A percentile compares a stretch with the other conserved stretches of the same genome.
Conservation (phyloP, 2,329 filamentous ascomycete genomes). For the Knufia fluminis region DNA sequence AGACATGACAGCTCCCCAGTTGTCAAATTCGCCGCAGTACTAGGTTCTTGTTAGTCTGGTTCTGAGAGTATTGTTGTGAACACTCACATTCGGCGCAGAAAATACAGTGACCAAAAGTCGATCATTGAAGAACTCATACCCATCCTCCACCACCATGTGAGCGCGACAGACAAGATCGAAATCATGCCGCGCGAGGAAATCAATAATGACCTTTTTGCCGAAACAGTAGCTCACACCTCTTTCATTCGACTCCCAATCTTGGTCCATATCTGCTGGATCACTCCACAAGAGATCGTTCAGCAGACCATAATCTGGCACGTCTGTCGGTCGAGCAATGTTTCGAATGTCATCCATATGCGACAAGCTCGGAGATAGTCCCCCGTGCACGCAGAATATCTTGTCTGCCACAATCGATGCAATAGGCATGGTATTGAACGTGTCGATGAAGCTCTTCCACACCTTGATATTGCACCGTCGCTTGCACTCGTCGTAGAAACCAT, state of each 20-base stretch:
- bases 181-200: slow-evolving; percentile 88
- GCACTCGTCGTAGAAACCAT: slow-evolving; percentile 97
- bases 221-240: slow-evolving; percentile 97
- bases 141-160: slow-evolving; percentile 98
- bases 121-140: slow-evolving; percentile 98
- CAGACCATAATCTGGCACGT: slow-evolving; percentile 92
- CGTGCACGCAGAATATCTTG: slow-evolving; percentile 97
- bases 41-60: slow-evolving; percentile 29
- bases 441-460: slow-evolving; percentile 95
- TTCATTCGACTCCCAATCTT: slow-evolving; percentile 96
- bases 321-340: slow-evolving; percentile 87
- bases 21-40: slow-evolving; percentile 99
- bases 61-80: neutral
- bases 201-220: slow-evolving; percentile 94
- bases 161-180: slow-evolving; percentile 95
- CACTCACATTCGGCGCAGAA: slow-evolving; percentile 85
- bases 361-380: slow-evolving; percentile 82
- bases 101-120: slow-evolving; percentile 93
- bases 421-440: slow-evolving; percentile 90
- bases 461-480: slow-evolving; percentile 94
- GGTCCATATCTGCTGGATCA: slow-evolving; percentile 94
- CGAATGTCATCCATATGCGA: slow-evolving; percentile 98
- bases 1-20: slow-evolving; percentile 98
- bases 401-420: slow-evolving; percentile 94
- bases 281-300: slow-evolving; percentile 96